phyloP scores from a whole-genome alignment of 768 basidiomycete genomes.

The Tulasnella sp. region DNA sequence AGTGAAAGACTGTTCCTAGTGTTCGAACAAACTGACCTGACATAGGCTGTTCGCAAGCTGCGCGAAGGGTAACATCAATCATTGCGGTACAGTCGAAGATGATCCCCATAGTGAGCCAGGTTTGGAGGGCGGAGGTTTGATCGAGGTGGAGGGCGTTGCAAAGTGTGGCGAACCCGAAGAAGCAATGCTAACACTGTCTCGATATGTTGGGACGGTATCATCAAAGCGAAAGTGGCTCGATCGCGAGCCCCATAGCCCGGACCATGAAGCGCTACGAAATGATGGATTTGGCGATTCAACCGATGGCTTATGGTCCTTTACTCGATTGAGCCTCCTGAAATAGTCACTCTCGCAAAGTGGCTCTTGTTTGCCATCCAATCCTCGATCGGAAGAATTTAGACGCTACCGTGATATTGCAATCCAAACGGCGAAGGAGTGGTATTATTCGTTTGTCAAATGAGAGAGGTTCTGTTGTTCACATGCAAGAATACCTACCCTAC shows the following conservation, averaged over 20 bases:
- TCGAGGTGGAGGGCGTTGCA: background rate
- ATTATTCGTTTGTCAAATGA: too few relatives aligned
- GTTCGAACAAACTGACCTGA: conserved; percentile 97
- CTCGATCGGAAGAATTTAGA: too few relatives aligned
- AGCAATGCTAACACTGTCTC: background rate
- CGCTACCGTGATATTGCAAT: too few relatives aligned
- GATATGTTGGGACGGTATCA: conserved; percentile 21
- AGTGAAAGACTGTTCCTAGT: conserved; percentile 87
- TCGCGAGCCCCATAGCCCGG: conserved; percentile 16
- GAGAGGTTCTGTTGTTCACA: too few relatives aligned
- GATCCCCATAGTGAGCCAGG: too few relatives aligned
- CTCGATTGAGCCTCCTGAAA: too few relatives aligned
- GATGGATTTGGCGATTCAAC: conserved; percentile 16
- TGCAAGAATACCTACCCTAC: too few relatives aligned
- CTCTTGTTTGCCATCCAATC: too few relatives aligned
- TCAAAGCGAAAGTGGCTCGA: conserved; percentile 56
- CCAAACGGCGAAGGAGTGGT: conserved; percentile 61
- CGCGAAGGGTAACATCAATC: background rate
- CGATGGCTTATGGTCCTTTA: background rate
- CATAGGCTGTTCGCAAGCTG: conserved; percentile 49
- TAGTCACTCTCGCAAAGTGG: too few relatives aligned
- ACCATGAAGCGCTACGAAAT: conserved; percentile 15
- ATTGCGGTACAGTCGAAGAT: background rate
- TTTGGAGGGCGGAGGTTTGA: background rate
- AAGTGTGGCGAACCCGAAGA: background rate